Evolutionary conservation across 192 early-diverging fungal species (phyloP).

Genomic region (Coemansia sp.): DNA sequence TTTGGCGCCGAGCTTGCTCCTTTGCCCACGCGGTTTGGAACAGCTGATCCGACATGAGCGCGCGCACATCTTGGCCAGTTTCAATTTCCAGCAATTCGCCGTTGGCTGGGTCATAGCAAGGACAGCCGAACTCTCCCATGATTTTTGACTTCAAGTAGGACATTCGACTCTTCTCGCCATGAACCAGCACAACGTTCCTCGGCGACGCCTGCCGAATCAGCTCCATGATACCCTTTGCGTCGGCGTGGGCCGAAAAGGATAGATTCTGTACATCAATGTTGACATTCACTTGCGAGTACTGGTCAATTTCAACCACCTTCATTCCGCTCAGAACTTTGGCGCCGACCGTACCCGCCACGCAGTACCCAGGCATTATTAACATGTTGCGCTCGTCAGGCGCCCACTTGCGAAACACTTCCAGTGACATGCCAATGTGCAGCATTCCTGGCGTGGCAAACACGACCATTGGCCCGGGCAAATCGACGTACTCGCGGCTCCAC

Average conservation of each 20-base stretch:
- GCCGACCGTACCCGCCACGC: conserved; percentile 93
- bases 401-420: conserved; percentile 97
- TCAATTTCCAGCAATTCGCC: conserved; percentile 69
- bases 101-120: conserved; percentile 86
- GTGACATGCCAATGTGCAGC: conserved; percentile 92
- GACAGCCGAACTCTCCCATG: conserved; percentile 75
- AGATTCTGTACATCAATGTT: conserved; percentile 92
- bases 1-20: conserved; percentile 25
- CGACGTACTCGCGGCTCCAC: conserved; percentile 67
- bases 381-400: conserved; percentile 88
- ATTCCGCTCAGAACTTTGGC: conserved; percentile 87
- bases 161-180: conserved; percentile 92
- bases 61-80: conserved; percentile 63
- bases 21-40: conserved; percentile 37
- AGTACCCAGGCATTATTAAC: conserved; percentile 97
- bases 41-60: conserved; percentile 45
- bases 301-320: conserved; percentile 80
- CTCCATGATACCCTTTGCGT: conserved; percentile 96
- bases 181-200: conserved; percentile 87
- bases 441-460: conserved; percentile 97
- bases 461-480: conserved; percentile 87
- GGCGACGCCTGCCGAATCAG: conserved; percentile 86
- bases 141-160: conserved; percentile 75
- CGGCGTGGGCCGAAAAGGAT: conserved; percentile 95
- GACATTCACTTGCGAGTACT: conserved; percentile 67